Conservation (phyloP, 1,284 basidiomycete species). For the Irpex rosettiformis region DNA sequence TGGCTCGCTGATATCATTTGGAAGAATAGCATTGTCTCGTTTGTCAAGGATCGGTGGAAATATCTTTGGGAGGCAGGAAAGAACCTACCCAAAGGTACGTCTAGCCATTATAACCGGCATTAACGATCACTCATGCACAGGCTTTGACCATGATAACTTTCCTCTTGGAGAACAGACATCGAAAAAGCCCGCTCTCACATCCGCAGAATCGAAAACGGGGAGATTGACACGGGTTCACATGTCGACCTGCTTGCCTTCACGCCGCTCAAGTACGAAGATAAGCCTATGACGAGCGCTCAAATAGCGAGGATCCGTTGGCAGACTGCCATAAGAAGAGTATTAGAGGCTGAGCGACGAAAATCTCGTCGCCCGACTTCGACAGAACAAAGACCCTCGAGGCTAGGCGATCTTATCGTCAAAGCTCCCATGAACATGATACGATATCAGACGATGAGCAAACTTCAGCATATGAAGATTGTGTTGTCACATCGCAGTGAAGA, state of each 20-base stretch:
- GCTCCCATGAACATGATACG: neutral
- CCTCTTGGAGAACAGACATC: too few species aligned
- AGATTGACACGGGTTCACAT: neutral
- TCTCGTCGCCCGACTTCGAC: neutral
- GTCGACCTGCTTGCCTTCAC: neutral
- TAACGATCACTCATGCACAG: too few species aligned
- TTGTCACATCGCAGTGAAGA: neutral
- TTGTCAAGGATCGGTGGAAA: neutral
- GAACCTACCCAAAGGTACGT: neutral
- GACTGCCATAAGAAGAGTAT: conserved; percentile 1
- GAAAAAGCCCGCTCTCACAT: neutral
- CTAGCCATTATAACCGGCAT: neutral
- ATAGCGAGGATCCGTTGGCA: conserved; percentile 4
- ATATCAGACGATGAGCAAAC: neutral
- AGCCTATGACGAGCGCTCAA: neutral
- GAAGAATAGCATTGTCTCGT: neutral
- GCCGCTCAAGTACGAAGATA: conserved; percentile 1
- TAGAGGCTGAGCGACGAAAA: neutral
- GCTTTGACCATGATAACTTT: too few species aligned
- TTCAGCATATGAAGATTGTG: conserved; percentile 1
- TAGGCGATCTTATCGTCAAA: neutral
- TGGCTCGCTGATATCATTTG: conserved; percentile 9
- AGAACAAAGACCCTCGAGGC: neutral
- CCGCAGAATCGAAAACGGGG: neutral
- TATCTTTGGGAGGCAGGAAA: neutral